A percentile compares a stretch with the other conserved stretches of the same genome.
These are phyloP conservation scores for Eutrema yunnanense DNA, from an alignment of 345 rosid species.

Conservation along the genomic window DNA sequence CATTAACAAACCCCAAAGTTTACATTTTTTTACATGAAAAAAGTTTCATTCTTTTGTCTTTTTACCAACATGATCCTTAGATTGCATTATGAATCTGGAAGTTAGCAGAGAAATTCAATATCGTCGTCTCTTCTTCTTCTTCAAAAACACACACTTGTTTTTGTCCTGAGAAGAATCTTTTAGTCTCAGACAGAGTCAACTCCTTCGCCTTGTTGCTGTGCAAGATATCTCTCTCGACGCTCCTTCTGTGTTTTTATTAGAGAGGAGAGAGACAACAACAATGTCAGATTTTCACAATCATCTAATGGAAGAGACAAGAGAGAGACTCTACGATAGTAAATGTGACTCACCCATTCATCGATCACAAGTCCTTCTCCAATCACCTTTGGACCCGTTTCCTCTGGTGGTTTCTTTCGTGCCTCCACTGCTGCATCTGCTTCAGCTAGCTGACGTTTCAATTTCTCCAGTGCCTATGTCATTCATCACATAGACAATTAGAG, in stretches of 20 bases:
- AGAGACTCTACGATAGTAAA: not conserved
- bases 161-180: not conserved
- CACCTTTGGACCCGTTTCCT: slow-evolving; percentile 73
- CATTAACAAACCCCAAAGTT: slow-evolving; percentile 20
- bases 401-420: slow-evolving; percentile 75
- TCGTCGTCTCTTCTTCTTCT: slow-evolving; percentile 20
- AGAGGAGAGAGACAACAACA: not conserved
- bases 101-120: slow-evolving; percentile 27
- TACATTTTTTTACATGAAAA: slow-evolving; percentile 18
- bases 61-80: slow-evolving; percentile 18
- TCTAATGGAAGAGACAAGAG: not conserved
- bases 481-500: not conserved
- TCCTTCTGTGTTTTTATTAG: slow-evolving; percentile 52
- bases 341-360: slow-evolving; percentile 90
- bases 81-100: slow-evolving; percentile 18
- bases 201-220: slow-evolving; percentile 69
- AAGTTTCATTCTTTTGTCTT: not conserved
- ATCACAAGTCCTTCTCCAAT: slow-evolving; percentile 99
- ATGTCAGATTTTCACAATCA: not conserved
- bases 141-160: not conserved
- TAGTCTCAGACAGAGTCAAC: slow-evolving; percentile 58
- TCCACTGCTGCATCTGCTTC: slow-evolving; percentile 91
- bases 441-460: slow-evolving; percentile 74
- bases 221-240: slow-evolving; percentile 93
- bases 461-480: slow-evolving; percentile 58